phyloP scores from a whole-genome alignment of 2,329 filamentous ascomycete species.

The Venturia oleaginea region DNA sequence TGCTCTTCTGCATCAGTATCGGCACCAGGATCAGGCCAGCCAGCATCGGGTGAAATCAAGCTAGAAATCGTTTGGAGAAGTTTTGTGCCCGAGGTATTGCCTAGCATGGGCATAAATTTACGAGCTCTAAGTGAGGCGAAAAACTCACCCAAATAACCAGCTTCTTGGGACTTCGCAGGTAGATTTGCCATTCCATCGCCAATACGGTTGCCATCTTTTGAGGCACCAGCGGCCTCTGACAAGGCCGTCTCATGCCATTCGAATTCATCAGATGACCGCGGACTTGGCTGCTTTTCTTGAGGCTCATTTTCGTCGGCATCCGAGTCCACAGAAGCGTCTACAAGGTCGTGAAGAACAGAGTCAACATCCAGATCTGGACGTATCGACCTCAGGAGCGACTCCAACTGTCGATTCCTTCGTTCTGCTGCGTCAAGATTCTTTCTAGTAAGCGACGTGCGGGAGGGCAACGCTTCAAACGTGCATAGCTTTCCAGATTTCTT shows the following conservation, averaged over 20 bases:
- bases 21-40: not conserved
- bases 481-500: slow-evolving; percentile 9
- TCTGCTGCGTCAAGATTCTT: slow-evolving; percentile 12
- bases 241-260: slow-evolving; percentile 13
- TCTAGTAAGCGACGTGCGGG: slow-evolving; percentile 10
- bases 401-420: not conserved
- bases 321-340: slow-evolving; percentile 1
- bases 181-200: slow-evolving; percentile 14
- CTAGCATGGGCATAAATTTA: slow-evolving; percentile 5
- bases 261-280: slow-evolving; percentile 6
- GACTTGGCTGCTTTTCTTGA: not conserved
- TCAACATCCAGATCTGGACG: slow-evolving; percentile 11
- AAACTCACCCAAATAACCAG: slow-evolving; percentile 15
- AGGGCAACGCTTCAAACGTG: slow-evolving; percentile 2
- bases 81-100: slow-evolving; percentile 16
- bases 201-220: not conserved
- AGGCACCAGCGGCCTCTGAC: not conserved
- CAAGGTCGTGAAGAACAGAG: not conserved
- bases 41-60: slow-evolving; percentile 11
- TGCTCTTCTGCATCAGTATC: not conserved
- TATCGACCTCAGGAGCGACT: slow-evolving; percentile 9
- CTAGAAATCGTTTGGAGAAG: slow-evolving; percentile 17
- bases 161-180: slow-evolving; percentile 12
- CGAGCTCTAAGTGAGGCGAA: not conserved
- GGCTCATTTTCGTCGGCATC: not conserved